Conservation (phyloP, 257 asterid genomes). For the Misopates orontium region DNA sequence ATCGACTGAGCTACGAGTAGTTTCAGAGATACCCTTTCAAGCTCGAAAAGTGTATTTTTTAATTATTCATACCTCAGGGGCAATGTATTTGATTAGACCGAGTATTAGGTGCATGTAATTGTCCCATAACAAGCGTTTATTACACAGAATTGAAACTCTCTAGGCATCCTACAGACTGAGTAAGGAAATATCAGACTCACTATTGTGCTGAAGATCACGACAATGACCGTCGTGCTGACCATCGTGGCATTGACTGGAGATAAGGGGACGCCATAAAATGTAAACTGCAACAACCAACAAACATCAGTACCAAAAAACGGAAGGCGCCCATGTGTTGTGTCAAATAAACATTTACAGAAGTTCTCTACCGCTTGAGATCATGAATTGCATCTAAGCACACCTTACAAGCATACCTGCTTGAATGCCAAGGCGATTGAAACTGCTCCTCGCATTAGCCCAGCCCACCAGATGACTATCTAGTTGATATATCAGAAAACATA, state of each 20-base stretch:
- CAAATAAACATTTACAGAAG: background rate
- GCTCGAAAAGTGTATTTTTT: too few species aligned
- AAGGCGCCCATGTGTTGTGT: background rate
- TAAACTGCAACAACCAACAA: conserved; percentile 50
- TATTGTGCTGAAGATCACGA: conserved; percentile 76
- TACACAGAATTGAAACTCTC: background rate
- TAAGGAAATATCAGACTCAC: conserved; percentile 43
- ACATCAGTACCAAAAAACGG: background rate
- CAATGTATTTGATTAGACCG: too few species aligned
- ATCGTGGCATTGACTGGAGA: conserved; percentile 66
- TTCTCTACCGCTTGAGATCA: background rate
- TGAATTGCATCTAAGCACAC: background rate
- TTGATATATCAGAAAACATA: background rate
- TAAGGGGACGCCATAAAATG: conserved; percentile 66
- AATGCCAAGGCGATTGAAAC: conserved; percentile 95
- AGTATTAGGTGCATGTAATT: too few species aligned
- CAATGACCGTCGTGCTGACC: conserved; percentile 65
- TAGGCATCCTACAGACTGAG: background rate
- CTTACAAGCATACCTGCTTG: conserved; percentile 65
- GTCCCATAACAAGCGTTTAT: background rate
- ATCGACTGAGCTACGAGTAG: too few species aligned
- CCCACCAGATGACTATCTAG: conserved; percentile 94
- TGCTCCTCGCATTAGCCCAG: conserved; percentile 98
- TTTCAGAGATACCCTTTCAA: too few species aligned
- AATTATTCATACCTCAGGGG: too few species aligned